Evolutionary conservation across 768 basidiomycete genomes (phyloP).

Genomic region (Suillus weaverae): DNA sequence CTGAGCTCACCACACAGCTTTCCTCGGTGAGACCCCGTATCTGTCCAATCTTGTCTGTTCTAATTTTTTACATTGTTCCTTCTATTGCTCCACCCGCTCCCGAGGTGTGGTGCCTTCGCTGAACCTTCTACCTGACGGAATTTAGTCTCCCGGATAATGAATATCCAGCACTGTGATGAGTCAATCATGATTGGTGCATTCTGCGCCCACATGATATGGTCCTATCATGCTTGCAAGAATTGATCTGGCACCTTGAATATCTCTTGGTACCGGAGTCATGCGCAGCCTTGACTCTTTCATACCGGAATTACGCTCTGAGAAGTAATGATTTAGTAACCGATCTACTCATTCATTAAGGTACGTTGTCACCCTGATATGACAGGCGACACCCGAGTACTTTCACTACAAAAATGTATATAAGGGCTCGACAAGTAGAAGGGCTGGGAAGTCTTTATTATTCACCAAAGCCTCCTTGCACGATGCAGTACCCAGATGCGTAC

Average conservation of each 20-base stretch:
- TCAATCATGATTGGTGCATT: constrained; percentile 8
- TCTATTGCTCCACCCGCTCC: constrained; percentile 14
- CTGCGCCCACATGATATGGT: constrained; percentile 16
- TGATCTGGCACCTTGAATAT: constrained; percentile 21
- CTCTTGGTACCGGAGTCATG: constrained; percentile 33
- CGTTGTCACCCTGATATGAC: constrained; percentile 35
- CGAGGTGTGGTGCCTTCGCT: constrained; percentile 12
- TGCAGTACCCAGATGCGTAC: constrained; percentile 32
- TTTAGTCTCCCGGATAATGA: constrained; percentile 28
- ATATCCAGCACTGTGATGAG: constrained; percentile 4
- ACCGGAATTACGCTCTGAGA: constrained; percentile 36
- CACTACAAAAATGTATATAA: constrained; percentile 37
- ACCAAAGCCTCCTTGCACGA: constrained; percentile 11
- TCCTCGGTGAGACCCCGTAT: constrained; percentile 15
- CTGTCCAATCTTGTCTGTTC: constrained; percentile 17
- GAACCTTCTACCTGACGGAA: constrained; percentile 24
- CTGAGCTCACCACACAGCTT: constrained; percentile 21
- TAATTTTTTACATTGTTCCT: constrained; percentile 18
- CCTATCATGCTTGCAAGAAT: constrained; percentile 27
- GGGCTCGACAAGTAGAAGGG: constrained; percentile 14
- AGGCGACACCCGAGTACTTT: constrained; percentile 35
- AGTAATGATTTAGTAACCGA: constrained; percentile 39
- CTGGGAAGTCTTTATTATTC: constrained; percentile 12
- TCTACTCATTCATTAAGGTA: constrained; percentile 36
- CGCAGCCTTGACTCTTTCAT: constrained; percentile 29